These are phyloP conservation scores for Fagopyrum tataricum DNA, from an alignment of 148 eudicot species.

Conservation along the genomic window DNA sequence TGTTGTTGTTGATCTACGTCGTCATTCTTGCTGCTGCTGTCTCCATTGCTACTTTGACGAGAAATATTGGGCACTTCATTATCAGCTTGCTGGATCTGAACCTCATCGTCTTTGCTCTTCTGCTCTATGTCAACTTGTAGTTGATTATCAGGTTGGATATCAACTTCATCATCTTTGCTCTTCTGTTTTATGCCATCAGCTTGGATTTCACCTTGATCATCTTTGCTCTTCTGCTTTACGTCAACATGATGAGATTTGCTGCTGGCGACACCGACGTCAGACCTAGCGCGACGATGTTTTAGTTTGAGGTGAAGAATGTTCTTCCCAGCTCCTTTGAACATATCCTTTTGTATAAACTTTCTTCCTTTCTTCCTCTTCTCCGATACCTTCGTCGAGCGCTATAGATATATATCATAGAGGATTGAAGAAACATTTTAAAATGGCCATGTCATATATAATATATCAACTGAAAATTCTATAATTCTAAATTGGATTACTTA, in stretches of 20 bases:
- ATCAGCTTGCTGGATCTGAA: too few species aligned
- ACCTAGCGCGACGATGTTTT: neutral
- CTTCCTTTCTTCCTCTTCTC: neutral
- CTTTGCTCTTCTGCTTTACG: neutral
- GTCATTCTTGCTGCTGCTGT: neutral
- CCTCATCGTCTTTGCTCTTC: too few species aligned
- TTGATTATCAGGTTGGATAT: neutral
- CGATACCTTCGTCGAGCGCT: neutral
- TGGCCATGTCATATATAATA: too few species aligned
- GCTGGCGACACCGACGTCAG: neutral
- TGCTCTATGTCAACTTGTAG: too few species aligned
- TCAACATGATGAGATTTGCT: neutral
- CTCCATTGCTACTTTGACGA: neutral
- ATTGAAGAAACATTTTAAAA: too few species aligned
- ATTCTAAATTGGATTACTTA: neutral
- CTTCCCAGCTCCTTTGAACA: conserved; percentile 1
- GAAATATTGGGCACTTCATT: neutral
- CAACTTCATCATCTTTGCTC: neutral
- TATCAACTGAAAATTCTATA: too few species aligned
- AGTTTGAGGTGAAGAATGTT: neutral
- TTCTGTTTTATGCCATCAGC: too few species aligned
- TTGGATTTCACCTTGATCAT: neutral
- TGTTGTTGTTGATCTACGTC: neutral
- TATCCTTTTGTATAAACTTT: neutral
- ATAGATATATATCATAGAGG: neutral